Conservation (phyloP, 1,284 basidiomycete species). For the Cutaneotrichosporon sp. region DNA sequence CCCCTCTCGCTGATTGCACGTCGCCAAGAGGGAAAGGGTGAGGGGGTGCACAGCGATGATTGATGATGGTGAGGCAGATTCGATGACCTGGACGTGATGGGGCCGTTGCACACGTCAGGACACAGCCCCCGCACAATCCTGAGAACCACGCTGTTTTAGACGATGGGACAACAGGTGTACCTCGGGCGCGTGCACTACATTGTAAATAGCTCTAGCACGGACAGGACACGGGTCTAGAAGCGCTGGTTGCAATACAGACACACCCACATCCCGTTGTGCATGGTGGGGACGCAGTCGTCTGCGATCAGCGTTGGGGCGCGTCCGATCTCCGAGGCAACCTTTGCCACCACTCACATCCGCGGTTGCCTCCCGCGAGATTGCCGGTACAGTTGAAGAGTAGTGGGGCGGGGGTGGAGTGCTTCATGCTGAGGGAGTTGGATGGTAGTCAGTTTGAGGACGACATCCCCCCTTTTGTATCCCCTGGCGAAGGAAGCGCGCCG, state of each 20-base stretch:
- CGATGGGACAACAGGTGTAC: too few species aligned
- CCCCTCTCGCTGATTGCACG: too few species aligned
- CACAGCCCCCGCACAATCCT: neutral
- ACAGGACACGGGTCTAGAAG: neutral
- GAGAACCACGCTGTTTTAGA: neutral
- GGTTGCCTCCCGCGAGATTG: neutral
- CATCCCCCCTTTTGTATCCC: too few species aligned
- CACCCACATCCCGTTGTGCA: slow-evolving; percentile 3
- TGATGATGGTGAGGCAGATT: neutral
- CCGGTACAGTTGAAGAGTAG: neutral
- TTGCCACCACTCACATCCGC: neutral
- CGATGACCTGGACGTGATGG: neutral
- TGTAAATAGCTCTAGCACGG: neutral
- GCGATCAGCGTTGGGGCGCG: neutral
- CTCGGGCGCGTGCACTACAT: neutral
- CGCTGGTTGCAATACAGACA: neutral
- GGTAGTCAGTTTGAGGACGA: neutral
- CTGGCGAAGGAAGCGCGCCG: neutral
- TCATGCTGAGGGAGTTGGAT: neutral
- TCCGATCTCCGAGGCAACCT: neutral
- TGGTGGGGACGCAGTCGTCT: neutral
- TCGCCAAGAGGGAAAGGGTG: too few species aligned
- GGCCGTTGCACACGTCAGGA: neutral
- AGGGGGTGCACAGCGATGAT: too few species aligned
- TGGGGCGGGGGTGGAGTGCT: neutral